Conservation (phyloP, 2,329 filamentous ascomycete genomes). For the Hawksworthiomyces lignivorus region DNA sequence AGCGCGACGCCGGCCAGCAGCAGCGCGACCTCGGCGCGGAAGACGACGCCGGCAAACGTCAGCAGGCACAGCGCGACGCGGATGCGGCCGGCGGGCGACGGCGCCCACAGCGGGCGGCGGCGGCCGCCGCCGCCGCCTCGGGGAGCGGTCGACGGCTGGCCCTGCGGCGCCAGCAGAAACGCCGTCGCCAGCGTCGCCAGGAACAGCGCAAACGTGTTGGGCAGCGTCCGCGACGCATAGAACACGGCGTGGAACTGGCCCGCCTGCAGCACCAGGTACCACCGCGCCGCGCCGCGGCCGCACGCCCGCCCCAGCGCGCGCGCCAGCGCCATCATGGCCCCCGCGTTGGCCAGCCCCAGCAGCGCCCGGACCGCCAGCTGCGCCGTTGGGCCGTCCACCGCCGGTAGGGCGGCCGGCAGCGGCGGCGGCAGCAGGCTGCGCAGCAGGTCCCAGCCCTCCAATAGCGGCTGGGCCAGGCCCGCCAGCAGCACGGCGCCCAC, state of each 20-base stretch:
- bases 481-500: slow-evolving; percentile 72
- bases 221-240: slow-evolving; percentile 84
- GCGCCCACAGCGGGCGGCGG: neutral
- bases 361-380: slow-evolving; percentile 64
- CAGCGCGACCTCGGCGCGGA: slow-evolving; percentile 82
- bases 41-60: slow-evolving; percentile 73
- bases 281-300: slow-evolving; percentile 60
- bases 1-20: slow-evolving; percentile 62
- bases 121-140: too few species aligned
- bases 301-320: slow-evolving; percentile 57
- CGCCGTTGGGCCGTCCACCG: slow-evolving; percentile 29
- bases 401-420: neutral
- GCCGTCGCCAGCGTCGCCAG: slow-evolving; percentile 53
- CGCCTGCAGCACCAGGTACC: slow-evolving; percentile 72
- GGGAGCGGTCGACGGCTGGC: slow-evolving; percentile 8
- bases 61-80: slow-evolving; percentile 65
- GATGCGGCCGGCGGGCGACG: slow-evolving; percentile 34
- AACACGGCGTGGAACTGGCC: slow-evolving; percentile 90
- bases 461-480: slow-evolving; percentile 59
- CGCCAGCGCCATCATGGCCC: slow-evolving; percentile 59
- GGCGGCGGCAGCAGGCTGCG: slow-evolving; percentile 31
- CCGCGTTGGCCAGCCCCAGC: slow-evolving; percentile 69
- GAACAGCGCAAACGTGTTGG: slow-evolving; percentile 93
- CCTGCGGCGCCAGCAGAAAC: slow-evolving; percentile 4
- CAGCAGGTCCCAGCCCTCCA: slow-evolving; percentile 37